Percentiles rank a stretch among this genome's conserved stretches.
phyloP scores from a whole-genome alignment of 1,284 basidiomycete species.

The Hypsizygus ulmarius region DNA sequence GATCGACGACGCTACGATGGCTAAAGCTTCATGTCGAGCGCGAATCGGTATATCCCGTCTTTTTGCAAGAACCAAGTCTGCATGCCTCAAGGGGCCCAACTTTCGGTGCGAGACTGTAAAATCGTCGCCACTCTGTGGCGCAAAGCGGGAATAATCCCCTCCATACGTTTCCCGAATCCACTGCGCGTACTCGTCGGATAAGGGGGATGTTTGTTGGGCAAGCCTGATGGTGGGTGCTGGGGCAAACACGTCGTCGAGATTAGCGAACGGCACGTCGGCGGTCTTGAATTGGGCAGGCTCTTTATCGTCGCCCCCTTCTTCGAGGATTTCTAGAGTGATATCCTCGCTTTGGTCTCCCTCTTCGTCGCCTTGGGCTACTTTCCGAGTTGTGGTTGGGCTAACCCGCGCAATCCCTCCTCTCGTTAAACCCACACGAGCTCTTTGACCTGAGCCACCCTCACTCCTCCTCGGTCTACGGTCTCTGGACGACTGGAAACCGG shows the following conservation, averaged over 20 bases:
- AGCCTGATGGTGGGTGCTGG: constrained; percentile 7
- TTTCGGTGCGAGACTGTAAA: constrained; percentile 26
- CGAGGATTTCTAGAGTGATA: constrained; percentile 19
- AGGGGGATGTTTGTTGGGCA: neutral
- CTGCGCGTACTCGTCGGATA: constrained; percentile 3
- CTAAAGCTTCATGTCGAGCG: constrained; percentile 29
- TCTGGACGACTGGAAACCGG: too few relatives aligned
- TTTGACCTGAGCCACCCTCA: too few relatives aligned
- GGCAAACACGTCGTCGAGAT: constrained; percentile 22
- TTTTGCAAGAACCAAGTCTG: constrained; percentile 41
- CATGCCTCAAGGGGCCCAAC: constrained; percentile 40
- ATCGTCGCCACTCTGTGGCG: constrained; percentile 24
- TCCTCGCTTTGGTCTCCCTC: constrained; percentile 13
- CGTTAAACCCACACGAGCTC: neutral
- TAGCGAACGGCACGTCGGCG: constrained; percentile 19
- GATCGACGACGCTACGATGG: constrained; percentile 27
- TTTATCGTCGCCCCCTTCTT: constrained; percentile 21
- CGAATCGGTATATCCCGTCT: constrained; percentile 40
- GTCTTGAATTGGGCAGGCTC: constrained; percentile 16
- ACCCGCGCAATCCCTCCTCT: neutral
- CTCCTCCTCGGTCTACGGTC: too few relatives aligned
- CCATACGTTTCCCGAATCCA: constrained; percentile 34
- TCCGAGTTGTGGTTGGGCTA: neutral
- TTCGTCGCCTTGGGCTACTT: constrained; percentile 4
- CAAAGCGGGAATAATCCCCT: constrained; percentile 52